Conservation (phyloP, 495 filamentous ascomycete species). For the Cladorrhinum samala region DNA sequence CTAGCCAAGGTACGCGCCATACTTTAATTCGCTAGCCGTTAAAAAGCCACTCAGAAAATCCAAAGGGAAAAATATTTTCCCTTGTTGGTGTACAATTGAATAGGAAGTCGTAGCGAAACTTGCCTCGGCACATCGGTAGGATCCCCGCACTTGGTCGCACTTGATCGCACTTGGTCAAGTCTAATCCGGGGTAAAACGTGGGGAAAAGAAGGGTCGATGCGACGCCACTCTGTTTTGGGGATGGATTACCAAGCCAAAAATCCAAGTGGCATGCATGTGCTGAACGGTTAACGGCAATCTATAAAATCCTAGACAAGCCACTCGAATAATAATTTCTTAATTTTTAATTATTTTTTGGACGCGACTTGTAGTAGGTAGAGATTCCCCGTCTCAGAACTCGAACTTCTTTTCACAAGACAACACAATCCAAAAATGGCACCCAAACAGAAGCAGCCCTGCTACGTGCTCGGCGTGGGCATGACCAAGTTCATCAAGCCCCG, state of each 20-base stretch:
- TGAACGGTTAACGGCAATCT: background rate
- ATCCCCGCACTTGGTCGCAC: background rate
- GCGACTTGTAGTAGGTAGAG: no score
- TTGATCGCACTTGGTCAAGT: no score
- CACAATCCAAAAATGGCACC: slow-evolving; percentile 33
- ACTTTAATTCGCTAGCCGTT: no score
- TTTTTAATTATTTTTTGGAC: no score
- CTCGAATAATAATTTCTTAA: no score
- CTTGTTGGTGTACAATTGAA: no score
- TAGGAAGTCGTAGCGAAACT: no score
- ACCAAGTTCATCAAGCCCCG: slow-evolving; percentile 99
- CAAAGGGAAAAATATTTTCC: no score
- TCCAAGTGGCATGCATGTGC: background rate
- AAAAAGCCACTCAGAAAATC: no score
- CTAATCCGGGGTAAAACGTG: background rate
- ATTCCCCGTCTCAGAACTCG: background rate
- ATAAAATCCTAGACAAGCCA: background rate
- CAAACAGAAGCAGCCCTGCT: slow-evolving; percentile 46
- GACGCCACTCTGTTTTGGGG: background rate
- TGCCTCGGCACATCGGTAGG: background rate
- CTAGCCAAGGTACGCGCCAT: no score
- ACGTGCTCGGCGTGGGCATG: slow-evolving; percentile 95
- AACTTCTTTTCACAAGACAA: background rate
- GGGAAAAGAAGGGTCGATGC: background rate
- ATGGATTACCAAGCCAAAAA: background rate